These are phyloP conservation scores for Anisogramma anomala DNA, from an alignment of 2,329 filamentous ascomycete species.

Conservation along the genomic window DNA sequence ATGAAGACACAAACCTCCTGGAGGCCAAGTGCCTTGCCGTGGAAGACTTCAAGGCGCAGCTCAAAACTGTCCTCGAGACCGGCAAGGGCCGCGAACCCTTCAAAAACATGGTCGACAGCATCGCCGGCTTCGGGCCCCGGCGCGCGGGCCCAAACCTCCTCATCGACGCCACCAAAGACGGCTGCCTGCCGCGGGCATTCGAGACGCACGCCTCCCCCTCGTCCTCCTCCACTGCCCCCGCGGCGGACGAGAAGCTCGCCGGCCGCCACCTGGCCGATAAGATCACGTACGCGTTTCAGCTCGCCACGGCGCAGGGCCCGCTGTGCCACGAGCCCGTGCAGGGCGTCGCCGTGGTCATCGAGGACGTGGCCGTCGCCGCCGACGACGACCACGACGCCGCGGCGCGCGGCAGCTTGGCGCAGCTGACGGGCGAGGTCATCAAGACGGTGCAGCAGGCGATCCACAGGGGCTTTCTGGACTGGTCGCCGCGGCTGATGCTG, in stretches of 20 bases:
- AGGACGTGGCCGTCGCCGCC: conserved; percentile 57
- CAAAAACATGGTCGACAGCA: conserved; percentile 64
- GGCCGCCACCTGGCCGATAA: conserved; percentile 74
- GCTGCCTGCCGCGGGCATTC: conserved; percentile 63
- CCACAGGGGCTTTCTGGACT: conserved; percentile 78
- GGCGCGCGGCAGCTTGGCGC: conserved; percentile 56
- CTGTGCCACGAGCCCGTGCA: conserved; percentile 89
- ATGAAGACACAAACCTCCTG: conserved; percentile 45
- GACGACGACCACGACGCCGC: conserved; percentile 38
- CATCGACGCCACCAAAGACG: conserved; percentile 65
- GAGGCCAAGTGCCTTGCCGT: conserved; percentile 54
- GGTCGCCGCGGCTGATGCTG: conserved; percentile 87
- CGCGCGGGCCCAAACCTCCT: conserved; percentile 80
- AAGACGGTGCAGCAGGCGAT: conserved; percentile 79
- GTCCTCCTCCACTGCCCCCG: conserved; percentile 22
- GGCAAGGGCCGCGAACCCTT: conserved; percentile 67
- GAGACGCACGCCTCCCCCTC: conserved; percentile 22
- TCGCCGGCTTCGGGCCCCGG: conserved; percentile 81
- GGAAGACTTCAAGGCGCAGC: conserved; percentile 64
- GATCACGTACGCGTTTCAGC: conserved; percentile 85
- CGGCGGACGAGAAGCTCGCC: conserved; percentile 38
- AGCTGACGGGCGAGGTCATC: conserved; percentile 87
- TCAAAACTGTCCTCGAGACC: conserved; percentile 56
- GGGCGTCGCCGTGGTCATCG: conserved; percentile 81
- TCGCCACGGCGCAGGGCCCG: conserved; percentile 77